Evolutionary conservation across 768 basidiomycete genomes (phyloP).

Genomic region (Macrolepiota fuliginosa): DNA sequence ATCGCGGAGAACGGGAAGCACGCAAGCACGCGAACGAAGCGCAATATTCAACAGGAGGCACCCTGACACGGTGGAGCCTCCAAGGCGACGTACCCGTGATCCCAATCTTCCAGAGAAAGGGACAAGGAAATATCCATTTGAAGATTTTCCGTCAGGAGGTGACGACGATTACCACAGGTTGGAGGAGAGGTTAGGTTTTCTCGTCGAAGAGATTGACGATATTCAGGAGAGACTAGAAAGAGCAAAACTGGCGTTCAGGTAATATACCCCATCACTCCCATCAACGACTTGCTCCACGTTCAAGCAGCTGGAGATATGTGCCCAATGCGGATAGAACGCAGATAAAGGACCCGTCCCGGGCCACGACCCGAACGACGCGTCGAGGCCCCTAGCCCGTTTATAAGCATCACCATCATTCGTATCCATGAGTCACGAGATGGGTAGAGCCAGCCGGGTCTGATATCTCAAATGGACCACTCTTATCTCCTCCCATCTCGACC

Average conservation of each 20-base stretch:
- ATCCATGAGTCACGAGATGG: neutral
- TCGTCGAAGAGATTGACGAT: conserved; percentile 1
- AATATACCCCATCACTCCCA: neutral
- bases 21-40: neutral
- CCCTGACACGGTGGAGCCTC: neutral
- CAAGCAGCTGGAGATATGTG: neutral
- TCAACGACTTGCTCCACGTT: neutral
- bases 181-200: neutral
- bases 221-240: conserved; percentile 1
- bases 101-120: neutral
- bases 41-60: neutral
- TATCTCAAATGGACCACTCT: neutral
- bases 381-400: neutral
- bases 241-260: neutral
- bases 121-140: neutral
- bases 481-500: neutral
- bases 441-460: neutral
- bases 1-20: neutral
- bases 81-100: neutral
- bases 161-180: neutral
- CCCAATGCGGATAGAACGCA: neutral
- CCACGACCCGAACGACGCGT: neutral
- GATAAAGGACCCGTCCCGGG: neutral
- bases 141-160: neutral
- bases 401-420: neutral